phyloP scores from a whole-genome alignment of 495 filamentous ascomycete species.

The Penicillium paradoxum region DNA sequence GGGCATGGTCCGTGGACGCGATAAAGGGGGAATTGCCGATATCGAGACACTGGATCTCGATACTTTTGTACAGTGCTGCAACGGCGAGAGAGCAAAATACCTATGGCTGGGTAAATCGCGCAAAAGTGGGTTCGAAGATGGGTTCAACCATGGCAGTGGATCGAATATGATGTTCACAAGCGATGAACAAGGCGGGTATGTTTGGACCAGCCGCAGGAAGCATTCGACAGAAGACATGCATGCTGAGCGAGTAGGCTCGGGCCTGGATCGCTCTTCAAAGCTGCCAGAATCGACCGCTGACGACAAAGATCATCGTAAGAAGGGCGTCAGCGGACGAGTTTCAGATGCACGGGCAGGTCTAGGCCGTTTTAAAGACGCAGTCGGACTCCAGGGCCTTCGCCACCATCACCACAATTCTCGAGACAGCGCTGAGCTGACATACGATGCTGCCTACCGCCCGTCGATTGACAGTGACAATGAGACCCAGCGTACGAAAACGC shows the following conservation, averaged over 20 bases:
- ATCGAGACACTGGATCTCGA: slow-evolving; percentile 89
- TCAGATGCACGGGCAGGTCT: slow-evolving; percentile 82
- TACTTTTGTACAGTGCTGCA: slow-evolving; percentile 67
- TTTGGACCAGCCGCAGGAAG: slow-evolving; percentile 56
- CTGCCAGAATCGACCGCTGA: slow-evolving; percentile 28
- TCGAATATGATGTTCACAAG: slow-evolving; percentile 61
- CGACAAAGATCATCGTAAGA: slow-evolving; percentile 66
- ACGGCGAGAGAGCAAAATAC: slow-evolving; percentile 82
- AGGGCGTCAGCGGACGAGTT: slow-evolving; percentile 72
- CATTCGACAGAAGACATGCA: slow-evolving; percentile 37
- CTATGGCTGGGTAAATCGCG: slow-evolving; percentile 87
- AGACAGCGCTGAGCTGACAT: slow-evolving; percentile 32
- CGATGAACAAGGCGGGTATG: slow-evolving; percentile 59
- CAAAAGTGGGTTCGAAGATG: slow-evolving; percentile 51
- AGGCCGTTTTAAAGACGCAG: slow-evolving; percentile 77
- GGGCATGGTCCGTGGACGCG: slow-evolving; percentile 82
- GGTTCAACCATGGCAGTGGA: slow-evolving; percentile 47
- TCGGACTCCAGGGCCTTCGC: slow-evolving; percentile 53
- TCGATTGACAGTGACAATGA: slow-evolving; percentile 36
- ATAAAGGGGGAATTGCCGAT: slow-evolving; percentile 84
- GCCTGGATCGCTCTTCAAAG: slow-evolving; percentile 29
- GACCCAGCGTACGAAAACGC: slow-evolving; percentile 8
- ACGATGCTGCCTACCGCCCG: slow-evolving; percentile 28
- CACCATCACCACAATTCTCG: slow-evolving; percentile 43
- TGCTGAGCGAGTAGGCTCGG: slow-evolving; percentile 26